Evolutionary conservation across 176 grass and related monocot species (phyloP), one percentile per base, ranked within the genome.

Genomic region (Musa acuminata): DNA sequence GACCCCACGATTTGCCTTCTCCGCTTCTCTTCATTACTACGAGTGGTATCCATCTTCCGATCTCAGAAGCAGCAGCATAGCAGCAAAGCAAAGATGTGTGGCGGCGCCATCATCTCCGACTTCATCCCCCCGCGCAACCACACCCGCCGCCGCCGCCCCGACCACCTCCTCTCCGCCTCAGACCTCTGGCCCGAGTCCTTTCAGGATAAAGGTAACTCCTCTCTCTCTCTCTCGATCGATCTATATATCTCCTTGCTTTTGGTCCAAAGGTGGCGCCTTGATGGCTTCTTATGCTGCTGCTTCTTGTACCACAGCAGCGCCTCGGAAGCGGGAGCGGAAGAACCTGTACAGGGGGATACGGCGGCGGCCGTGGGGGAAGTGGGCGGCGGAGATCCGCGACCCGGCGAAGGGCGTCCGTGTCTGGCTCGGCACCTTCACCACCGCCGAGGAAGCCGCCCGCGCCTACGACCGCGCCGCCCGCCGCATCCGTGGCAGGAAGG

Each of bases 331-430:
- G 2, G 81, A 79, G 26, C 55, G 89, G 64, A 96, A 90, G 89
- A 96, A 90, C 54, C 81, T 77, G 59, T 96, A 90, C 79, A 77
- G 93, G 52, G 93, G 93, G 14, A 92, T 96, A 52, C 90, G 93
- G 55, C 89, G 76, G 3, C 69, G 79, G 26, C 84, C 80, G 13
- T 86, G 84, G 84, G 84, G 84, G 43, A 86, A 86, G 72, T 86
- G 84, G 84, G 84, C 84, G 9, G 84, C 79, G 10, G 84, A 86
- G 79, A 85, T 85, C 57, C 78, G 83, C 6, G 79, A 85, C 73
- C 83, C 83, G 12, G 63, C 85, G 16, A 96, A 96, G 80, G 92
- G 92, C 57, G 89, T 96, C 49, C 86, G 86, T 51, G 92, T 96
- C 59, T 96, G 89, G 93, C 87, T 96, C 49, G 93, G 93, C 69